phyloP scores from a whole-genome alignment of 305 asterid genomes.

The Fraxinus albicans region DNA sequence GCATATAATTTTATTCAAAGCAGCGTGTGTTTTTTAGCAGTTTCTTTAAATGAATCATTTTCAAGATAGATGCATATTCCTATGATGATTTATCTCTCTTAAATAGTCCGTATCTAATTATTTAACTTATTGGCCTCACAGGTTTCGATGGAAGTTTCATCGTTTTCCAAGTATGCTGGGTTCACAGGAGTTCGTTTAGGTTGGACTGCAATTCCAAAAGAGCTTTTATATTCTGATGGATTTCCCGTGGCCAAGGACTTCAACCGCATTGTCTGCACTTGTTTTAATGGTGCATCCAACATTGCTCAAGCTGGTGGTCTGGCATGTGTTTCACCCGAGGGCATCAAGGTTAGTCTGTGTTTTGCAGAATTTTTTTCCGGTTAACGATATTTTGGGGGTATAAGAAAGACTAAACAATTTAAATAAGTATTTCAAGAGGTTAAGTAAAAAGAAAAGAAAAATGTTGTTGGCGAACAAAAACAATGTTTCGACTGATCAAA shows the following conservation, averaged over 20 bases:
- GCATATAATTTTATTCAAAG: neutral
- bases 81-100: neutral
- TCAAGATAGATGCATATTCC: neutral
- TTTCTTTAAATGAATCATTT: neutral
- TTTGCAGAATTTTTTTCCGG: neutral
- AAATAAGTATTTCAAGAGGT: neutral
- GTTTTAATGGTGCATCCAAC: conserved; percentile 97
- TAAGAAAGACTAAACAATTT: neutral
- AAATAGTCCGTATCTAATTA: neutral
- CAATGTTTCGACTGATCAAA: neutral
- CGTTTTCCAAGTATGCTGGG: conserved; percentile 95
- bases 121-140: conserved; percentile 31
- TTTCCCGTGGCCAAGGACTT: conserved; percentile 93
- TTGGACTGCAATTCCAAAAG: conserved; percentile 94
- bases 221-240: conserved; percentile 83
- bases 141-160: conserved; percentile 97
- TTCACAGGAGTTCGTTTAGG: conserved; percentile 98
- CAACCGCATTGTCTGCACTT: conserved; percentile 86
- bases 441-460: neutral
- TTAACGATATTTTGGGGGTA: neutral
- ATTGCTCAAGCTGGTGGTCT: conserved; percentile 96
- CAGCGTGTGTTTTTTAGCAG: neutral
- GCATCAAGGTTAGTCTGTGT: conserved; percentile 65
- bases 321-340: conserved; percentile 82
- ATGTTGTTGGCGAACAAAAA: neutral